A percentile compares a stretch with the other conserved stretches of the same genome.
Evolutionary conservation across 2,329 filamentous ascomycete species (phyloP).

Genomic region (Fusarium multiceps): DNA sequence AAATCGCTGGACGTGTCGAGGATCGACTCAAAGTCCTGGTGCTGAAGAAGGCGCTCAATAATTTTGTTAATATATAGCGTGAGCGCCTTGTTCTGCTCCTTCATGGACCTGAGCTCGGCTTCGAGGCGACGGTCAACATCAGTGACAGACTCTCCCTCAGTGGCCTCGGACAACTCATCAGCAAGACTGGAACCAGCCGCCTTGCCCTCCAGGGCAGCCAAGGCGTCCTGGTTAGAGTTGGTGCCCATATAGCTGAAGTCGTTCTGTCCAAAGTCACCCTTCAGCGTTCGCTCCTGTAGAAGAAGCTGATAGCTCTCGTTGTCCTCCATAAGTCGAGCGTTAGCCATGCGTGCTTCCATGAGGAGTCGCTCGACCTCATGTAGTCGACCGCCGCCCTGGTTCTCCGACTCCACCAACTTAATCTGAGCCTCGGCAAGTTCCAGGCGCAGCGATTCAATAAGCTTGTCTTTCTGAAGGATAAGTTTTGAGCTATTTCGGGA

Average conservation of each 20-base stretch:
- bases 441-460: conserved; percentile 91
- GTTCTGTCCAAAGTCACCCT: conserved; percentile 87
- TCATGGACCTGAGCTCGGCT: conserved; percentile 79
- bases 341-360: conserved; percentile 93
- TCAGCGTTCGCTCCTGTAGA: conserved; percentile 93
- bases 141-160: conserved; percentile 65
- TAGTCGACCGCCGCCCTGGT: conserved; percentile 86
- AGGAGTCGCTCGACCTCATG: conserved; percentile 91
- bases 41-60: conserved; percentile 91
- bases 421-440: conserved; percentile 96
- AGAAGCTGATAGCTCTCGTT: conserved; percentile 98
- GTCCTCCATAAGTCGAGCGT: conserved; percentile 96
- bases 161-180: conserved; percentile 83
- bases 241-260: conserved; percentile 78
- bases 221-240: conserved; percentile 71
- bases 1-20: conserved; percentile 79
- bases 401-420: conserved; percentile 93
- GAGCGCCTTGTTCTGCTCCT: conserved; percentile 96
- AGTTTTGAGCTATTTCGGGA: conserved; percentile 91
- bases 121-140: conserved; percentile 77
- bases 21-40: conserved; percentile 95
- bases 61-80: conserved; percentile 99
- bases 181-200: conserved; percentile 72
- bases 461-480: conserved; percentile 92
- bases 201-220: conserved; percentile 71